These are phyloP conservation scores for Globisporangium lucens DNA, from an alignment of 352 stramenopile species.

Conservation along the genomic window DNA sequence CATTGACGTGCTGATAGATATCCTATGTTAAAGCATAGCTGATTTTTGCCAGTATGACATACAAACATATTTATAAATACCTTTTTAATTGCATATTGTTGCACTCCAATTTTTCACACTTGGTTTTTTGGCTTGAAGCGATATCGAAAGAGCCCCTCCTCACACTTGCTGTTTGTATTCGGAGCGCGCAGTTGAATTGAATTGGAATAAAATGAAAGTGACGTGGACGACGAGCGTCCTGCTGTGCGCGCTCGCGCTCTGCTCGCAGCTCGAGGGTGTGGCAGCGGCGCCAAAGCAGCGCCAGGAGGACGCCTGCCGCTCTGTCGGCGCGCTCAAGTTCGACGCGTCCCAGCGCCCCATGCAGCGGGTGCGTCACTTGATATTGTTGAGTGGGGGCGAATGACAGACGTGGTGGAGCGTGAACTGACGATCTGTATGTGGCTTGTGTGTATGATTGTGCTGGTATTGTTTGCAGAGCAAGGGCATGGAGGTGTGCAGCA, in stretches of 20 bases:
- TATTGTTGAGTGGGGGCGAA: background rate
- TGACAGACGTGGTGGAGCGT: background rate
- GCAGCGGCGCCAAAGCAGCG: conserved; percentile 22
- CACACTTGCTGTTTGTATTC: conserved; percentile 1
- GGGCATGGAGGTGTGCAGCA: conserved; percentile 71
- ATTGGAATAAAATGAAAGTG: conserved; percentile 14
- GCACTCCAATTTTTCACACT: background rate
- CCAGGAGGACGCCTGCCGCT: conserved; percentile 50
- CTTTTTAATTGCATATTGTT: conserved; percentile 9
- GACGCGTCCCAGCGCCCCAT: conserved; percentile 54
- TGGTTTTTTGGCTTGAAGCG: background rate
- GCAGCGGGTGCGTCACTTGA: conserved; percentile 44
- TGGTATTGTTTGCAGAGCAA: conserved; percentile 33
- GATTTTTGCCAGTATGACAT: background rate
- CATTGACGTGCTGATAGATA: background rate
- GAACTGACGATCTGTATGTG: background rate
- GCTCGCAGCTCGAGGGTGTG: conserved; percentile 14
- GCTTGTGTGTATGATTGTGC: background rate
- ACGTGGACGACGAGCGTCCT: conserved; percentile 15
- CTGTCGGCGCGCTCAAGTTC: conserved; percentile 67
- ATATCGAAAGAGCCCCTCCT: conserved; percentile 1
- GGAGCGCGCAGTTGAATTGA: background rate
- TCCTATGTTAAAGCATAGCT: background rate
- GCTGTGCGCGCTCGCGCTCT: conserved; percentile 24
- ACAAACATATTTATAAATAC: background rate